Evolutionary conservation across 129 eudicot species (phyloP).

Genomic region (Apium graveolens): DNA sequence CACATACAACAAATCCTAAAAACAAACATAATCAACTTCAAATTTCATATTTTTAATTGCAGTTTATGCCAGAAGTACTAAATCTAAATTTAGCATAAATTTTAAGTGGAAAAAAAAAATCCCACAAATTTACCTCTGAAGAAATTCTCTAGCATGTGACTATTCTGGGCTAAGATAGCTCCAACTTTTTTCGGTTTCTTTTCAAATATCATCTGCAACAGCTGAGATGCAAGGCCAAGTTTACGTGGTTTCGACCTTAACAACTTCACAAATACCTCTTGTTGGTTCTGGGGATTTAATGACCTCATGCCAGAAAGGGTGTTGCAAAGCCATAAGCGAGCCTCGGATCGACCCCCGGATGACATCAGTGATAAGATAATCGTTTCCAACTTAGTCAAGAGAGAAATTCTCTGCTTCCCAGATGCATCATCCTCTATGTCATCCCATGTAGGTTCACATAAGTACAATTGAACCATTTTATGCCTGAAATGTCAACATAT

Average conservation of each 20-base stretch:
- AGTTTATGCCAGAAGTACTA: background rate
- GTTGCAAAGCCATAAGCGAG: constrained; percentile 92
- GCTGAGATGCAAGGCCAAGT: constrained; percentile 52
- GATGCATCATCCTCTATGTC: constrained; percentile 25
- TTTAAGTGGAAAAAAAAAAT: background rate
- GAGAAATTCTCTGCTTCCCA: constrained; percentile 30
- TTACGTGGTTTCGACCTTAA: constrained; percentile 56
- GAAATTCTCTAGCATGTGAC: constrained; percentile 61
- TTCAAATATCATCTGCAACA: constrained; percentile 65
- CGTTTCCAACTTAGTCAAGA: constrained; percentile 54
- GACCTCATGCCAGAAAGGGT: constrained; percentile 49
- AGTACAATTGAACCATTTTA: constrained; percentile 49
- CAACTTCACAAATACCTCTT: constrained; percentile 50
- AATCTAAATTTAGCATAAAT: background rate
- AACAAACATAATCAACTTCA: background rate
- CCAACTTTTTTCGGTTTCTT: constrained; percentile 65
- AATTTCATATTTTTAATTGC: background rate
- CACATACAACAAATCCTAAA: background rate
- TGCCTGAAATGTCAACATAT: constrained; percentile 8
- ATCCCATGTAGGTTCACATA: constrained; percentile 59
- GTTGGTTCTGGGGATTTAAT: constrained; percentile 35
- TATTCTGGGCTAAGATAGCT: constrained; percentile 48
- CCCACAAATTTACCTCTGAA: constrained; percentile 49
- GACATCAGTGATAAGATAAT: constrained; percentile 41
- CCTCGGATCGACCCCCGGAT: constrained; percentile 72